Base-by-base conservation (phyloP, 495 filamentous ascomycete genomes). In the Penicillium maclennaniae region DNA sequence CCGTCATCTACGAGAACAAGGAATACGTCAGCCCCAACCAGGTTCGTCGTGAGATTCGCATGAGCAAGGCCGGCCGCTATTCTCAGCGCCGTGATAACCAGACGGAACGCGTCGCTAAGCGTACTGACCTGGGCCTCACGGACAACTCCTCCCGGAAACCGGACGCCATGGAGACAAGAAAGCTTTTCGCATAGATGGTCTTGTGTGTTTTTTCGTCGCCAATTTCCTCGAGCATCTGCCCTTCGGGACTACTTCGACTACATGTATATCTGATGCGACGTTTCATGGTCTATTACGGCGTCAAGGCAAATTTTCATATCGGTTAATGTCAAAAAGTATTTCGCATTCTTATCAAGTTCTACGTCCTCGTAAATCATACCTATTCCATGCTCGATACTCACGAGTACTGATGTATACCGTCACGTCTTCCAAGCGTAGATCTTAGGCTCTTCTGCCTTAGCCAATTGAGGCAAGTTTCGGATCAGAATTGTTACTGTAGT, bases 1-100 rank as follows among this genome's bases (percentile, higher is more conserved):
- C 95, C 1, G 88, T 97, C 49, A 92, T 98, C 56, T 97, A 96
- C 74, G 91, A 97, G 81, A 98, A 98, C 70, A 95, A 93, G 79
- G 89, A 96, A 63, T 98, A 96, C 63, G 89, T 98, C 47, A 91
- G 86, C 60, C 95, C 93, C 27, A 98, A 98, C 76, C 91, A 96
- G 70, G 83, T 98, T 55, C 80, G 93, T 50, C 72, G 87, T 19
- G 93, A 96, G 47, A 61, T 95, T 53, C 76, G 89, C 53, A 71
- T 83, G 66, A 72, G 75, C 59, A 89, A 89, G 74, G 91, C 92
- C 15, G 78, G 83, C 21, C 83, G 83, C 50, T 89, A 93, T 64
- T 85, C 87, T 45, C 69, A 74, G 42, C 77, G 93, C 43, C 80
- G 82, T 17, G 92, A 96, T 67, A 81, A 84, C 59, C 73, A 79